These are phyloP conservation scores for Naganishia sp. DNA, from an alignment of 1,284 basidiomycete species.

Conservation along the genomic window DNA sequence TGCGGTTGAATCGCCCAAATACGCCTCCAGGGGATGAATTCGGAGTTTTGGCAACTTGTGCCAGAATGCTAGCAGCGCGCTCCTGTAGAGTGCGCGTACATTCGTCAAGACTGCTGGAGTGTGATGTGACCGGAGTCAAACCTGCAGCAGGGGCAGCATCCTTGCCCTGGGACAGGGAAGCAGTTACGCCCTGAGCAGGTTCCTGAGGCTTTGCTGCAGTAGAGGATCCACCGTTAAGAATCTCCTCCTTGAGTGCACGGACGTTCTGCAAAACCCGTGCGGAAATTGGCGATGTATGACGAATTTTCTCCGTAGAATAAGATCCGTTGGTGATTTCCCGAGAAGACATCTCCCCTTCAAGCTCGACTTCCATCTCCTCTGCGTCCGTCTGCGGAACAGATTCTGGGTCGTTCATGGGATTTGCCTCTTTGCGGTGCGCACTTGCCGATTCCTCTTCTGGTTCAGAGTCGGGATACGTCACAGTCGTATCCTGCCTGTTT, in stretches of 20 bases:
- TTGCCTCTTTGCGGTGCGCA: not conserved
- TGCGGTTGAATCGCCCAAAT: no score
- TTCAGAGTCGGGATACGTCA: slow-evolving; percentile 20
- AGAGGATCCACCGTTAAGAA: slow-evolving; percentile 16
- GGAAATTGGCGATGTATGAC: slow-evolving; percentile 25
- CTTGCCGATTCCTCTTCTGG: not conserved
- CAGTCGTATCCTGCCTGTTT: not conserved
- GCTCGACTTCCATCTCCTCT: slow-evolving; percentile 15
- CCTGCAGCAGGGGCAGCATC: no score
- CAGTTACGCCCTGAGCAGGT: no score
- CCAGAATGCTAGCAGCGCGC: not conserved
- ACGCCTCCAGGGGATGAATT: no score
- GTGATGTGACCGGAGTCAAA: not conserved
- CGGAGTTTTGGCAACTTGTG: not conserved
- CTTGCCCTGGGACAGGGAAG: no score
- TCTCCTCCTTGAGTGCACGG: slow-evolving; percentile 30
- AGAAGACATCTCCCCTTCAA: not conserved
- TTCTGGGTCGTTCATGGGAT: not conserved
- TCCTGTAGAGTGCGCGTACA: not conserved
- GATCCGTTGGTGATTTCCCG: not conserved
- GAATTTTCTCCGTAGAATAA: slow-evolving; percentile 22
- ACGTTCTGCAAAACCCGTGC: slow-evolving; percentile 29
- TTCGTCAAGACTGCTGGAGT: not conserved
- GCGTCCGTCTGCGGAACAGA: not conserved
- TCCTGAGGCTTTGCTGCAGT: no score